These are phyloP conservation scores for Quercus cerris DNA, from an alignment of 306 rosid species.

Conservation along the genomic window DNA sequence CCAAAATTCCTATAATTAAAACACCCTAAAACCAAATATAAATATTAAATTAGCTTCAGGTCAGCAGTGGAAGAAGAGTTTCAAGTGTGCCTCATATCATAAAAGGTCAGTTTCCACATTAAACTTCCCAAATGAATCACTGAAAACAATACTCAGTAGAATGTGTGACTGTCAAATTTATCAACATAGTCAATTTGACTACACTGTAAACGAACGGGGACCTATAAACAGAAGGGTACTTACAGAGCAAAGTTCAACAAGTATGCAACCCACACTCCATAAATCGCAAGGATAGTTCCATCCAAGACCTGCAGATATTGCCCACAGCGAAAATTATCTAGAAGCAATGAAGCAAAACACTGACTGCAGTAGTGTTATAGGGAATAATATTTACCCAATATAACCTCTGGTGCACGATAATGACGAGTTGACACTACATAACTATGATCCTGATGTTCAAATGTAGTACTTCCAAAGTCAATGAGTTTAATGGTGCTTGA, in stretches of 20 bases:
- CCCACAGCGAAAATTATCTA: slow-evolving; percentile 6
- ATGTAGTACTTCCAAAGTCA: slow-evolving; percentile 83
- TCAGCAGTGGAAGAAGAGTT: neutral
- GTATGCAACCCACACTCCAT: slow-evolving; percentile 88
- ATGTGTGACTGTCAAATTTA: neutral
- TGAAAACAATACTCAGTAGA: neutral
- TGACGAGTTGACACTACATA: slow-evolving; percentile 86
- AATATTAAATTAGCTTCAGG: neutral
- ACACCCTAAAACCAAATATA: neutral
- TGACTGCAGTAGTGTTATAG: neutral
- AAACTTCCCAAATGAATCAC: neutral
- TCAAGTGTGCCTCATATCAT: neutral
- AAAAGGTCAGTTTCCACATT: neutral
- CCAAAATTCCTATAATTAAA: neutral
- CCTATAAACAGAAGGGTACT: slow-evolving; percentile 29
- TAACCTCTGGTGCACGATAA: slow-evolving; percentile 82
- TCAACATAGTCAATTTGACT: neutral
- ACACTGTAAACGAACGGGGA: neutral
- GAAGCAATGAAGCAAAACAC: neutral
- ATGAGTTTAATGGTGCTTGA: slow-evolving; percentile 79
- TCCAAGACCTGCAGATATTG: slow-evolving; percentile 66
- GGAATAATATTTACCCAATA: slow-evolving; percentile 50
- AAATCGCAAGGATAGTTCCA: slow-evolving; percentile 89
- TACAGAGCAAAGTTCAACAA: slow-evolving; percentile 86
- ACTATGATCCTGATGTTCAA: slow-evolving; percentile 78